phyloP scores from a whole-genome alignment of 768 basidiomycete genomes.

The Xanthoconium purpureum region DNA sequence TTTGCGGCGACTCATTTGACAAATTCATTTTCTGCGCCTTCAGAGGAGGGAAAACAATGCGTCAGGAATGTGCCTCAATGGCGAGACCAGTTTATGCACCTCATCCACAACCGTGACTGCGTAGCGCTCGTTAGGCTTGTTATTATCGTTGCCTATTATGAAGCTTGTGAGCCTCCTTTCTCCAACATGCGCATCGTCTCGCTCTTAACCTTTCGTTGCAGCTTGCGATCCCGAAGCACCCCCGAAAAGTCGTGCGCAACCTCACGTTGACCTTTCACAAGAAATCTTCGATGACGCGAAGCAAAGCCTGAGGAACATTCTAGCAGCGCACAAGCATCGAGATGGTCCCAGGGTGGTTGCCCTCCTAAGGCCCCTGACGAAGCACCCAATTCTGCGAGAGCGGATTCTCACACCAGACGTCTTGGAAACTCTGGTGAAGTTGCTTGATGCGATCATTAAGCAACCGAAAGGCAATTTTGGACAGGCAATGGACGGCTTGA shows the following conservation, averaged over 20 bases:
- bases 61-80: constrained; percentile 15
- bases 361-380: constrained; percentile 22
- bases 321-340: constrained; percentile 14
- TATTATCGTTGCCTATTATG: constrained; percentile 21
- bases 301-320: constrained; percentile 9
- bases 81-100: constrained; percentile 6
- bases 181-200: not conserved
- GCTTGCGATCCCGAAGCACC: constrained; percentile 1
- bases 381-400: constrained; percentile 11
- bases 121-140: constrained; percentile 20
- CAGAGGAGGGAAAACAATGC: constrained; percentile 22
- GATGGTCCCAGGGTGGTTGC: constrained; percentile 21
- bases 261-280: not conserved
- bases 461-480: constrained; percentile 6
- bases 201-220: not conserved
- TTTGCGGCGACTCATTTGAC: not conserved
- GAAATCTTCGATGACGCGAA: constrained; percentile 13
- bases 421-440: constrained; percentile 7
- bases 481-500: constrained; percentile 24
- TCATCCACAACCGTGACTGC: constrained; percentile 12
- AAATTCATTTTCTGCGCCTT: not conserved
- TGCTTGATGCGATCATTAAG: constrained; percentile 13
- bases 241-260: not conserved
- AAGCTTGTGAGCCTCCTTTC: constrained; percentile 13
- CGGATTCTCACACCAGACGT: constrained; percentile 15